Conservation (phyloP, 495 filamentous ascomycete species). For the Aspergillus olivimuriae region DNA sequence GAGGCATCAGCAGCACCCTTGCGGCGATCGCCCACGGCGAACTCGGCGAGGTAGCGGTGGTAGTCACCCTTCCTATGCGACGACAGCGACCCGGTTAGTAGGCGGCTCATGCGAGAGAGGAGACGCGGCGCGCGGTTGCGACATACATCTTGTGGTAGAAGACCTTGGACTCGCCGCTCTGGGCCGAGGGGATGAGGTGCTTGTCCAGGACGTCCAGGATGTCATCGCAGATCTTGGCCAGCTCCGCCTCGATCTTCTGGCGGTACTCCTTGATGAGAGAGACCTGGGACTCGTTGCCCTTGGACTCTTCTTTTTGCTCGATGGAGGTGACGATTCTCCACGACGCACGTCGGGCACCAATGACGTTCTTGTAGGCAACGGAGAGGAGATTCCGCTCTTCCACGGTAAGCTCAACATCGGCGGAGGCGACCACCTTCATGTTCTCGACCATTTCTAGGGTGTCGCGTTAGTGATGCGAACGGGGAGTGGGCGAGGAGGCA, state of each 20-base stretch:
- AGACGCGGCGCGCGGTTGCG: too few species aligned
- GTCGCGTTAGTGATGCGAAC: constrained; percentile 17
- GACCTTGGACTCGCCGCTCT: constrained; percentile 97
- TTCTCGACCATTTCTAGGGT: constrained; percentile 96
- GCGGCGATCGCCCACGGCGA: constrained; percentile 94
- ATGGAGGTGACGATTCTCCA: constrained; percentile 99
- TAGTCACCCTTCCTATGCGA: constrained; percentile 93
- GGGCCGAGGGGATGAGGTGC: constrained; percentile 92
- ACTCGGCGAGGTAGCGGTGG: constrained; percentile 99
- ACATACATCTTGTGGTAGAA: constrained; percentile 99
- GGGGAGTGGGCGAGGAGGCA: neutral
- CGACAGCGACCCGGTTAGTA: constrained; percentile 8
- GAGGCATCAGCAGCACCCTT: constrained; percentile 95
- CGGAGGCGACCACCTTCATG: constrained; percentile 98
- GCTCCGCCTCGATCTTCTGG: constrained; percentile 97
- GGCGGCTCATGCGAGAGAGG: neutral
- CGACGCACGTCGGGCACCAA: constrained; percentile 95
- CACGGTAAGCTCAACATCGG: constrained; percentile 92
- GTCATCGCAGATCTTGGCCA: constrained; percentile 99
- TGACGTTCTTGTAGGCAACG: constrained; percentile 99
- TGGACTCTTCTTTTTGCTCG: constrained; percentile 99
- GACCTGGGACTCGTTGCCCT: constrained; percentile 94
- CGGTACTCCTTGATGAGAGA: constrained; percentile 97
- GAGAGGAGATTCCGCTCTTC: constrained; percentile 99
- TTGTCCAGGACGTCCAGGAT: constrained; percentile 95